phyloP scores from a whole-genome alignment of 2,329 filamentous ascomycete genomes.

The Cadophora sp. region DNA sequence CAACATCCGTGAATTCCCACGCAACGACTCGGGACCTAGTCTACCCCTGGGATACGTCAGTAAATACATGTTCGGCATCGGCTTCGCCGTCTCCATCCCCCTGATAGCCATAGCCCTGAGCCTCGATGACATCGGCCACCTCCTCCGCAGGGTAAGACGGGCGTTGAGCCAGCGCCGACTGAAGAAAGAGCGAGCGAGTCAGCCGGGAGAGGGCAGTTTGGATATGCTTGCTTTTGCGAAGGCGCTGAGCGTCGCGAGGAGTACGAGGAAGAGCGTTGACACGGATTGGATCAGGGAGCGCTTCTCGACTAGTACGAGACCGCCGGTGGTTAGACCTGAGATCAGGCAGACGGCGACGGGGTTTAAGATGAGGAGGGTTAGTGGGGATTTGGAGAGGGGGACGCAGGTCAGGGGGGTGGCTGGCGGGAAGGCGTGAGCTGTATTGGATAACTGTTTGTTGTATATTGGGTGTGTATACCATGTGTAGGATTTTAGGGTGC shows the following conservation, averaged over 20 bases:
- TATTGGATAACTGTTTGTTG: background rate
- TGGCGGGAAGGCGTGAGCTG: background rate
- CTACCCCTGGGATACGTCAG: constrained; percentile 36
- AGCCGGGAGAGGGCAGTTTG: constrained; percentile 8
- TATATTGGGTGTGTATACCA: no score
- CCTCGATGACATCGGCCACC: constrained; percentile 35
- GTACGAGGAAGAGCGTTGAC: constrained; percentile 36
- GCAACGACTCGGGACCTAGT: constrained; percentile 20
- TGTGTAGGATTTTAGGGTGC: no score
- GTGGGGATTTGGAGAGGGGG: constrained; percentile 38
- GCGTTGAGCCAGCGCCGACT: constrained; percentile 12
- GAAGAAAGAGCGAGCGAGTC: constrained; percentile 6
- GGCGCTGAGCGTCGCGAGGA: constrained; percentile 32
- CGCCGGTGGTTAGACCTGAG: constrained; percentile 9
- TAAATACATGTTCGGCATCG: constrained; percentile 43
- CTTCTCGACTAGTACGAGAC: constrained; percentile 19
- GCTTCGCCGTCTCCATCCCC: constrained; percentile 38
- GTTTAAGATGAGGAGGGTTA: constrained; percentile 35
- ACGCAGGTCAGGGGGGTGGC: constrained; percentile 16
- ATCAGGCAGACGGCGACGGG: constrained; percentile 33
- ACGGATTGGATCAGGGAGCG: constrained; percentile 37
- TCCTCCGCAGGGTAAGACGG: constrained; percentile 22
- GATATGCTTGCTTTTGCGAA: constrained; percentile 31
- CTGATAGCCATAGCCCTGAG: constrained; percentile 39
- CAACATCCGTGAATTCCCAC: constrained; percentile 38